Evolutionary conservation across 2,329 filamentous ascomycete genomes (phyloP), one percentile per base, ranked within the genome.

Genomic region (Fusarium domesticum): DNA sequence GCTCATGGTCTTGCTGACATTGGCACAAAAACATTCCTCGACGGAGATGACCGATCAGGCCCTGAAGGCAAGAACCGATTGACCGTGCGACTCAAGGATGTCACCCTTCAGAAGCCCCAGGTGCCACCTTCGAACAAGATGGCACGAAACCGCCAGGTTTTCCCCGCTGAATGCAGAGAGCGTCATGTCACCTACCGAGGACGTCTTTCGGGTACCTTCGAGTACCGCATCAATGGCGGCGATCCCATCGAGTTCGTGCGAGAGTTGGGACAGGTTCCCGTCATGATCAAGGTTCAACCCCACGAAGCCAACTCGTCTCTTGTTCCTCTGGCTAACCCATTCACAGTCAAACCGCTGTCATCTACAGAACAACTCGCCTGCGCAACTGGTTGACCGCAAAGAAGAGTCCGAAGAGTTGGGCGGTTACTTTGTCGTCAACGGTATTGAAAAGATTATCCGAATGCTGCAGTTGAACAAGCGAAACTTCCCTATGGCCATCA

Each of bases 371-470:
- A 84, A 91, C 59, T 85, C 89, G 6, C 93, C 93, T 0, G 84
- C 85, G 10, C 77, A 87, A 60, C 77, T 98, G 14, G 89, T 97
- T 20, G 77, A 86, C 52, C 82, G 83, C 48, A 95, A 96, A 65
- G 93, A 98, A 70, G 93, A 98, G 68, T 87, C 91, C 0, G 93
- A 98, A 68, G 93, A 98, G 68, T 71, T 97, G 23, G 93, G 93
- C 30, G 93, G 93, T 35, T 98, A 97, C 68, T 98, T 97, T 64
- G 83, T 98, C 60, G 87, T 98, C 61, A 98, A 98, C 66, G 93
- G 93, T 54, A 96, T 91, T 62, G 93, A 98, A 68, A 97, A 96
- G 73, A 81, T 97, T 45, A 90, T 97, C 59, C 89, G 93, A 63
- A 83, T 97, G 74, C 77, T 98, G 51, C 84, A 96, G 53, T 81